Conservation (phyloP, 2,329 filamentous ascomycete species). For the Geosmithia putterillii region DNA sequence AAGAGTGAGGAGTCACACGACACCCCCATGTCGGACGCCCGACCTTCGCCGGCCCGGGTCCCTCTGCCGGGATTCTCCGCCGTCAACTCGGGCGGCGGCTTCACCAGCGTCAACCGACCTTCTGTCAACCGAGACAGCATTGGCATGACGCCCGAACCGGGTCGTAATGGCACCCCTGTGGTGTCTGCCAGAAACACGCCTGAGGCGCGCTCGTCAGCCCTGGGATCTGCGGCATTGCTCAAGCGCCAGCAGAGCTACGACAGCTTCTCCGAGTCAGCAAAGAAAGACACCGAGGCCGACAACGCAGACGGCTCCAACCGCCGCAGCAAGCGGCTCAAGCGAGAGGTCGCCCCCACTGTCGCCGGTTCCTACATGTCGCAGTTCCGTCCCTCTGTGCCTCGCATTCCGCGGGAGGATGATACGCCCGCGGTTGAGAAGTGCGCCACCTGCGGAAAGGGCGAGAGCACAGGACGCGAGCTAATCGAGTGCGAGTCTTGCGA, state of each 20-base stretch:
- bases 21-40: conserved; percentile 33
- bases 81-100: conserved; percentile 50
- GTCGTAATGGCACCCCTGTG: conserved; percentile 45
- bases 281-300: conserved; percentile 33
- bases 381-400: conserved; percentile 69
- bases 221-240: conserved; percentile 45
- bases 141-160: conserved; percentile 45
- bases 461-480: conserved; percentile 58
- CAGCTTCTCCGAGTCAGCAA: conserved; percentile 30
- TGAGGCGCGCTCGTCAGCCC: conserved; percentile 44
- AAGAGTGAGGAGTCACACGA: conserved; percentile 38
- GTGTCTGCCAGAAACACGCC: conserved; percentile 52
- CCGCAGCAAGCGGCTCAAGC: conserved; percentile 86
- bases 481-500: conserved; percentile 81
- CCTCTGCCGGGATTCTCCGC: conserved; percentile 46
- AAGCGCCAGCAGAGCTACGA: conserved; percentile 67
- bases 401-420: conserved; percentile 43
- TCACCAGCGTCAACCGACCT: conserved; percentile 53
- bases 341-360: conserved; percentile 66
- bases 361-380: conserved; percentile 95
- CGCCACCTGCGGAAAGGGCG: conserved; percentile 72
- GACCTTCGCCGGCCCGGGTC: conserved; percentile 23
- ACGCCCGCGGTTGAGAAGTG: conserved; percentile 50
- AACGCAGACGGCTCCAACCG: conserved; percentile 54
- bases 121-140: conserved; percentile 33